Evolutionary conservation across 805 yeast genomes (phyloP).

Genomic region (Pichia kluyveri): DNA sequence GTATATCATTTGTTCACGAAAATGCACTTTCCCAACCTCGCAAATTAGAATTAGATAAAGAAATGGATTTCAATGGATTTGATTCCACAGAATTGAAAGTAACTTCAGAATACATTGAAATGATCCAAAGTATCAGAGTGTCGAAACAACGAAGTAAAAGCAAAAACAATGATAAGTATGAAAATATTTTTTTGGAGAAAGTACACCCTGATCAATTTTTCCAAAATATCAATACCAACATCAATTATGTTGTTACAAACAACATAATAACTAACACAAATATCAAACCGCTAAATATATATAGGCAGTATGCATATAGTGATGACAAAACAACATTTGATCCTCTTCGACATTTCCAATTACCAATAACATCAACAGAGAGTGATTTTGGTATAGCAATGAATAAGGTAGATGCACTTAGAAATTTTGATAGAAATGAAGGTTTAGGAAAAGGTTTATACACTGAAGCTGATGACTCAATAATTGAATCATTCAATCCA

Average conservation of each 20-base stretch:
- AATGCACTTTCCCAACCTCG: no score
- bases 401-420: background rate
- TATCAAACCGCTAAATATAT: background rate
- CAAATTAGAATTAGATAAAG: no score
- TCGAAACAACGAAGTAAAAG: no score
- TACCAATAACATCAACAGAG: background rate
- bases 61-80: no score
- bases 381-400: conserved; percentile 1
- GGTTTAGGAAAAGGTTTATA: background rate
- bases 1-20: background rate
- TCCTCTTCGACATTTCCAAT: background rate
- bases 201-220: no score
- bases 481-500: background rate
- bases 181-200: no score
- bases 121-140: background rate
- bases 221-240: no score
- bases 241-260: background rate
- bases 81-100: background rate
- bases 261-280: background rate
- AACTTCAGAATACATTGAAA: background rate
- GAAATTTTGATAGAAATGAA: background rate
- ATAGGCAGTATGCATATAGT: background rate
- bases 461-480: background rate
- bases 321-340: no score
- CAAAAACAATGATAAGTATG: no score